Evolutionary conservation across 805 yeast genomes (phyloP).

Genomic region (Debaryomyces maramus): DNA sequence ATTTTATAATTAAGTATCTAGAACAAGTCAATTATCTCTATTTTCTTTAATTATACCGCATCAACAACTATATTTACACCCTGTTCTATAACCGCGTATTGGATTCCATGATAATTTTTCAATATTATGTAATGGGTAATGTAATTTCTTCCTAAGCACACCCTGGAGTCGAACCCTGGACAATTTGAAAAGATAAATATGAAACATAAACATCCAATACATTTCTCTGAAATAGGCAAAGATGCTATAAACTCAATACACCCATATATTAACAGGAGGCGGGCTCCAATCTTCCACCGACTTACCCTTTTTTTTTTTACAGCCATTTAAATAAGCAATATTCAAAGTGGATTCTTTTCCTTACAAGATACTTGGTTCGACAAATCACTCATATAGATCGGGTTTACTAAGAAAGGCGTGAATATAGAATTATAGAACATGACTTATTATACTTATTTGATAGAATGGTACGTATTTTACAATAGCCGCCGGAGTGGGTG

Average conservation of each 20-base stretch:
- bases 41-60: neutral
- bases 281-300: neutral
- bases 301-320: neutral
- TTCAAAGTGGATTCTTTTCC: too few relatives aligned
- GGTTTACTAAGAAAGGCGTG: neutral
- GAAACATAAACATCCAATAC: too few relatives aligned
- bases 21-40: neutral
- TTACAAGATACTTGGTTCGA: too few relatives aligned
- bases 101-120: neutral
- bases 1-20: neutral
- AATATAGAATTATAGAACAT: conserved; percentile 3
- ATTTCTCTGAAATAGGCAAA: too few relatives aligned
- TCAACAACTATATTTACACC: conserved; percentile 1
- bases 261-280: neutral
- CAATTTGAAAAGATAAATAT: too few relatives aligned
- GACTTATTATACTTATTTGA: conserved; percentile 15
- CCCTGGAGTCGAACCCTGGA: too few relatives aligned
- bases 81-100: conserved; percentile 1
- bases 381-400: too few relatives aligned
- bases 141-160: too few relatives aligned
- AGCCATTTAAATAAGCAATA: neutral
- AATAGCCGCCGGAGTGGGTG: neutral
- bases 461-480: conserved; percentile 18
- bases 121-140: neutral
- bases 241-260: too few relatives aligned